Evolutionary conservation across 345 rosid species (phyloP).

Genomic region (Camelina neglecta): DNA sequence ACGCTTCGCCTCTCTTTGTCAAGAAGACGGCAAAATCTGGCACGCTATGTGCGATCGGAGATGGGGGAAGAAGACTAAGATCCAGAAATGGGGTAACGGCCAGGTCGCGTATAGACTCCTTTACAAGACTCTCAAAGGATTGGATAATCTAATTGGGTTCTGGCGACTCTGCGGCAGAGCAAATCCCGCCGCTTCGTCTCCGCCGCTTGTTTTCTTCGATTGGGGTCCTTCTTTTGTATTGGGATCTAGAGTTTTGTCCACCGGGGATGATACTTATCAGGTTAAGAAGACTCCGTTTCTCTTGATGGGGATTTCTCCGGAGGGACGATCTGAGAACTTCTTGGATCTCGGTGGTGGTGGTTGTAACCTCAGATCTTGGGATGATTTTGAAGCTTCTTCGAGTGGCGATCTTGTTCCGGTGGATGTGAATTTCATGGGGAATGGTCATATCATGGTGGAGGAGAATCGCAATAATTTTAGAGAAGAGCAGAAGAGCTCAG

Average conservation of each 20-base stretch:
- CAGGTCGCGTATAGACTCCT: conserved; percentile 62
- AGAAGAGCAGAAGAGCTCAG: conserved; percentile 45
- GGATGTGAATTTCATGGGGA: conserved; percentile 74
- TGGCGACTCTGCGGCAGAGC: conserved; percentile 86
- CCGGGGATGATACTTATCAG: conserved; percentile 49
- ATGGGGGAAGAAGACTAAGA: conserved; percentile 79
- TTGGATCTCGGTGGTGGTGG: conserved; percentile 62
- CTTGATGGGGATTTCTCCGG: conserved; percentile 57
- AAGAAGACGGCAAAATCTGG: conserved; percentile 73
- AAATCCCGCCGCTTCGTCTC: conserved; percentile 45
- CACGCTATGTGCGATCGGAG: conserved; percentile 68
- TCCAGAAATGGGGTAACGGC: conserved; percentile 79
- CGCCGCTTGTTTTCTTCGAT: conserved; percentile 74
- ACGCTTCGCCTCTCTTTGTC: conserved; percentile 64
- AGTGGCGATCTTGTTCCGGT: conserved; percentile 59
- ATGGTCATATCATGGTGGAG: conserved; percentile 68
- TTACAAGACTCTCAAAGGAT: conserved; percentile 60
- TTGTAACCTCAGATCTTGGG: conserved; percentile 24
- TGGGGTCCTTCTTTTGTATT: conserved; percentile 79
- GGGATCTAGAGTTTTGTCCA: conserved; percentile 66
- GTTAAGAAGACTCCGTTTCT: conserved; percentile 71
- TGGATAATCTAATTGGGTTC: conserved; percentile 83
- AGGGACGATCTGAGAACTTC: conserved; percentile 59
- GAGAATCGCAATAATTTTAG: conserved; percentile 46
- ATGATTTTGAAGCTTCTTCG: conserved; percentile 39